Evolutionary conservation across 208 protist species (phyloP), one percentile per base, ranked within the genome.

Genomic region (Trypanosoma cruzi): DNA sequence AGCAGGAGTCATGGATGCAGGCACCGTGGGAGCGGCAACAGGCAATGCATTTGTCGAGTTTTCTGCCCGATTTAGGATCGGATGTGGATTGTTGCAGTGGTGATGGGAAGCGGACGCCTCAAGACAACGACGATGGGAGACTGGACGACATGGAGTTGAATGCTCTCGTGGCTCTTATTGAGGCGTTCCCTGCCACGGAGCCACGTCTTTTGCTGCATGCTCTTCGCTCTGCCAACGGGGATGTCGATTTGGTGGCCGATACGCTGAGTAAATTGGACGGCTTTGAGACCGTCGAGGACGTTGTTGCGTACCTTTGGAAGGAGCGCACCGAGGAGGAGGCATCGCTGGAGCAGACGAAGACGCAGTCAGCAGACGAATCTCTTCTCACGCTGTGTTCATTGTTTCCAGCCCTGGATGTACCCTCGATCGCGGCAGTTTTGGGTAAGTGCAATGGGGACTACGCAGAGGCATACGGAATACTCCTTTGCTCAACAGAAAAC

Each of bases 341-440:
- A 26, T 71, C 18, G 4, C 62, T 77, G 56, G 37, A 75, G 18
- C 73, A 82, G 52, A 48, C 56, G 28, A 69, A 69, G 60, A 34
- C 58, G 22, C 60, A 64, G 7, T 68, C 72, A 1, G 60, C 57
- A 18, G 75, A 81, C 59, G 81, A 90, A 28, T 69, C 52, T 22
- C 56, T 94, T 20, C 73, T 96, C n/a, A 92, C 88, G 13, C 81
- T 96, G 0, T 75, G 80, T 53, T 60, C 70, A 24, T 76, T 96
- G 18, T 94, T 96, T 57, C 88, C 90, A 46, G 68, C 53, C 0
- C 37, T 81, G 22, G 86, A 92, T 16, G 64, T 73, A 36, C 4
- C 70, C 0, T 69, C 66, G 4, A 78, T 94, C 57, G 74, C 88
- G 73, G 83, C 80, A 32, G 86, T 87, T 6, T 71, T 93, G 46